Evolutionary conservation across 176 grass and related monocot species (phyloP).

Genomic region (Ensete glaucum): DNA sequence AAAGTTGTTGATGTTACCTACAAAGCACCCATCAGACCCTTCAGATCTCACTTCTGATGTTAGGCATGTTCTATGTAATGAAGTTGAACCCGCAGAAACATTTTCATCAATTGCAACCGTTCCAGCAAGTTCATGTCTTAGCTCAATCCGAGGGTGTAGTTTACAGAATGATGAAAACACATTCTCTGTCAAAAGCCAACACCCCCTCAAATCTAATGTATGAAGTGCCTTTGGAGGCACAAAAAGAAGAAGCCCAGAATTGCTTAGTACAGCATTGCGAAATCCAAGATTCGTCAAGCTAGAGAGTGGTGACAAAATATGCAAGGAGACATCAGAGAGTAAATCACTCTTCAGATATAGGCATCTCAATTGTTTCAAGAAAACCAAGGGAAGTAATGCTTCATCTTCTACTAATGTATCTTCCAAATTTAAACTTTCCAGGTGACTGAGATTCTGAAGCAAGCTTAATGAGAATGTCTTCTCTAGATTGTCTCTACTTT

Average conservation of each 20-base stretch:
- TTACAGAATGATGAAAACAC: conserved; percentile 45
- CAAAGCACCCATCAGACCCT: conserved; percentile 22
- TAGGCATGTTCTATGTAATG: conserved; percentile 14
- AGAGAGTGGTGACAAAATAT: conserved; percentile 34
- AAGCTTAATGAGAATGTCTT: conserved; percentile 37
- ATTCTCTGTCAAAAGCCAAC: conserved; percentile 63
- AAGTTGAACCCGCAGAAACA: conserved; percentile 6
- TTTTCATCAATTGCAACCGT: conserved; percentile 22
- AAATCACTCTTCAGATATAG: conserved; percentile 77
- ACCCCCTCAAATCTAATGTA: conserved; percentile 64
- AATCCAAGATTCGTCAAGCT: conserved; percentile 64
- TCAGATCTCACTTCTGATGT: conserved; percentile 28
- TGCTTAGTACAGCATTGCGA: conserved; percentile 61
- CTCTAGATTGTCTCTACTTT: conserved; percentile 12
- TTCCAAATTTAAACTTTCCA: conserved; percentile 74
- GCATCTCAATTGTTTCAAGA: conserved; percentile 43
- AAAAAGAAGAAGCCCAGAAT: conserved; percentile 54
- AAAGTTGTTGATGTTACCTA: conserved; percentile 34
- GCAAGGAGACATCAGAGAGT: conserved; percentile 58
- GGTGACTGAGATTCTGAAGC: conserved; percentile 45
- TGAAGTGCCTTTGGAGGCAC: conserved; percentile 37
- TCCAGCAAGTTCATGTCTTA: conserved; percentile 47
- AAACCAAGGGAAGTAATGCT: conserved; percentile 48
- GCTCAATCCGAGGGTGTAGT: conserved; percentile 46
- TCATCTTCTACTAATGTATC: conserved; percentile 44